Evolutionary conservation across 2,329 filamentous ascomycete species (phyloP).

Genomic region (Metarhizium sp.): DNA sequence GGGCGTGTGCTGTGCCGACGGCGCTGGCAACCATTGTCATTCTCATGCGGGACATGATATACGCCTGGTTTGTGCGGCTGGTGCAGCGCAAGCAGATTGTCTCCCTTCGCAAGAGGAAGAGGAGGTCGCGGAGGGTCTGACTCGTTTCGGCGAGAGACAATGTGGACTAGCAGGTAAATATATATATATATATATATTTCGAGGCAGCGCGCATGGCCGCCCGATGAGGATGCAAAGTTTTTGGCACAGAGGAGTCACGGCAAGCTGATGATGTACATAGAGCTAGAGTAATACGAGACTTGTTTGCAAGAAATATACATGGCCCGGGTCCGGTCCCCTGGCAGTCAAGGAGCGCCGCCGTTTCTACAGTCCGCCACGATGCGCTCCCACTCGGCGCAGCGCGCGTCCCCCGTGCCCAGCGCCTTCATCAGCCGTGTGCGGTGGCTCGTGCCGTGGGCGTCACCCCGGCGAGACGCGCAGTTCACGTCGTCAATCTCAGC

Average conservation of each 20-base stretch:
- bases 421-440: neutral
- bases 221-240: too few species aligned
- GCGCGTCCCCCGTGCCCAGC: neutral
- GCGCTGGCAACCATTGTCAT: conserved; percentile 38
- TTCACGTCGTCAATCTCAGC: neutral
- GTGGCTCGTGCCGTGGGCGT: neutral
- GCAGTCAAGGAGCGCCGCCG: neutral
- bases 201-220: too few species aligned
- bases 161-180: too few species aligned
- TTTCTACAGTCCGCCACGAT: neutral
- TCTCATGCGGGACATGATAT: conserved; percentile 42
- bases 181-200: fast-evolving
- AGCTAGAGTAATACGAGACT: too few species aligned
- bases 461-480: neutral
- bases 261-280: too few species aligned
- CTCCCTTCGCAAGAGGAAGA: conserved; percentile 29
- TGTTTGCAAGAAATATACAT: too few species aligned
- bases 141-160: neutral
- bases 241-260: too few species aligned
- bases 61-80: conserved; percentile 30
- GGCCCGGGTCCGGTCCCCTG: too few species aligned
- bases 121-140: conserved; percentile 9
- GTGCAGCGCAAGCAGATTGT: conserved; percentile 36
- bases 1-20: conserved; percentile 51
- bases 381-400: neutral